Evolutionary conservation across 106 monocot genomes (phyloP).

Genomic region (Acanthochlamys bracteata): DNA sequence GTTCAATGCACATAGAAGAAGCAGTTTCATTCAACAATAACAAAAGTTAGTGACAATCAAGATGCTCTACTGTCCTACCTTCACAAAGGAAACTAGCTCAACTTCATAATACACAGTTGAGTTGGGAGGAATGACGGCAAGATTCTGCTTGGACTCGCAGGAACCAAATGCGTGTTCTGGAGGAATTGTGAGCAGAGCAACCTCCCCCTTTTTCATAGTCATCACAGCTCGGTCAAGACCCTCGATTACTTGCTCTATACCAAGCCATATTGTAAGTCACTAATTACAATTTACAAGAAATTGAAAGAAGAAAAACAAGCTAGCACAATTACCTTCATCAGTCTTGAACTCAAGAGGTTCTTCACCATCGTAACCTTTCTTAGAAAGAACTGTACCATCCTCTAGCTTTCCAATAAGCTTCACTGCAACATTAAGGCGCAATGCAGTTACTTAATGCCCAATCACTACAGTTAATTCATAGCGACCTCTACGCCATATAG

Average conservation of each 20-base stretch:
- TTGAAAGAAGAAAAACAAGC: neutral
- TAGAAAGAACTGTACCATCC: conserved; percentile 67
- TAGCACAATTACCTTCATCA: conserved; percentile 93
- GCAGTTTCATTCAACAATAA: neutral
- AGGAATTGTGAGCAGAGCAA: conserved; percentile 72
- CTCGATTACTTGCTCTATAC: conserved; percentile 74
- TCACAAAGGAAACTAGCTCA: conserved; percentile 79
- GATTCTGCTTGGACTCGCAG: conserved; percentile 61
- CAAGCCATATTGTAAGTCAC: neutral
- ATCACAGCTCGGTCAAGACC: conserved; percentile 67
- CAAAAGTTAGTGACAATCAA: neutral
- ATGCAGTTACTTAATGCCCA: too few species aligned
- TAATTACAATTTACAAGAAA: neutral
- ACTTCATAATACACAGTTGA: conserved; percentile 70
- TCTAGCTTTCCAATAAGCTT: conserved; percentile 71
- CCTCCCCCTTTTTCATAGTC: conserved; percentile 95
- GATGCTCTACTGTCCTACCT: conserved; percentile 36
- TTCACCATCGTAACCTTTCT: conserved; percentile 78
- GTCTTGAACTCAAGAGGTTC: conserved; percentile 77
- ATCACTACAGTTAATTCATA: too few species aligned
- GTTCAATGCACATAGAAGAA: too few species aligned
- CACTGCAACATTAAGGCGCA: conserved; percentile 22
- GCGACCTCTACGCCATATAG: too few species aligned
- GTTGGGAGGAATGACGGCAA: conserved; percentile 65
- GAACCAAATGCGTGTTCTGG: conserved; percentile 64